phyloP scores from a whole-genome alignment of 2,329 filamentous ascomycete genomes.

The Ophiocordyceps camponoti-rufipedis region DNA sequence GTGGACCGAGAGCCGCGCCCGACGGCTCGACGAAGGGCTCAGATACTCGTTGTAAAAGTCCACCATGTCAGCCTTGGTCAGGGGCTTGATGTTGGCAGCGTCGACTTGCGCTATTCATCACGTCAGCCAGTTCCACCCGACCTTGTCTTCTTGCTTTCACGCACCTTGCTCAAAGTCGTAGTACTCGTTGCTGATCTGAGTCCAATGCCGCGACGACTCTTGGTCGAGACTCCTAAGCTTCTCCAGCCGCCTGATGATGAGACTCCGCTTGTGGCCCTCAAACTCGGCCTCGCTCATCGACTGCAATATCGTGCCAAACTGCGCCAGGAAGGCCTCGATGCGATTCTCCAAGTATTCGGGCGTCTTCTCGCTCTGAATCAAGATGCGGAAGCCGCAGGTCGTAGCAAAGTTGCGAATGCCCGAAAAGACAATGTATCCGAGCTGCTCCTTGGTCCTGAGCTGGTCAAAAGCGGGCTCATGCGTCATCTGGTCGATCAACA shows the following conservation, averaged over 20 bases:
- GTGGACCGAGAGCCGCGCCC: slow-evolving; percentile 76
- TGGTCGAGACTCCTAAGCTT: slow-evolving; percentile 83
- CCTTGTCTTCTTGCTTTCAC: background rate
- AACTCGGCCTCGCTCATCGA: slow-evolving; percentile 73
- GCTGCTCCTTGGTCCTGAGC: slow-evolving; percentile 87
- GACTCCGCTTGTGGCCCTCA: slow-evolving; percentile 74
- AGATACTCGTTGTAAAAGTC: slow-evolving; percentile 66
- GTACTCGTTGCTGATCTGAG: slow-evolving; percentile 66
- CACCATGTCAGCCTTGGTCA: slow-evolving; percentile 66
- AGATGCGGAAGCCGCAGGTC: slow-evolving; percentile 69
- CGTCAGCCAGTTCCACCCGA: background rate
- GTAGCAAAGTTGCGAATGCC: slow-evolving; percentile 54
- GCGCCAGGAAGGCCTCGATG: slow-evolving; percentile 67
- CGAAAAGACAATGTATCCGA: slow-evolving; percentile 91
- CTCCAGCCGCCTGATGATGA: slow-evolving; percentile 74
- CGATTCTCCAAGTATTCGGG: slow-evolving; percentile 70
- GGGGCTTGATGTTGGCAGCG: slow-evolving; percentile 49
- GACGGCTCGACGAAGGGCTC: slow-evolving; percentile 48
- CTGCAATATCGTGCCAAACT: slow-evolving; percentile 46
- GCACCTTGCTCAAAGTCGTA: slow-evolving; percentile 78
- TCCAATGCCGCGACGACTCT: slow-evolving; percentile 70
- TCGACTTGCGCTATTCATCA: slow-evolving; percentile 46
- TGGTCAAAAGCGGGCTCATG: slow-evolving; percentile 92
- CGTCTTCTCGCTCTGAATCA: slow-evolving; percentile 83
- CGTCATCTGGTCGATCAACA: slow-evolving; percentile 75